Evolutionary conservation across 805 yeast genomes (phyloP).

Genomic region (Metschnikowia cubensis): DNA sequence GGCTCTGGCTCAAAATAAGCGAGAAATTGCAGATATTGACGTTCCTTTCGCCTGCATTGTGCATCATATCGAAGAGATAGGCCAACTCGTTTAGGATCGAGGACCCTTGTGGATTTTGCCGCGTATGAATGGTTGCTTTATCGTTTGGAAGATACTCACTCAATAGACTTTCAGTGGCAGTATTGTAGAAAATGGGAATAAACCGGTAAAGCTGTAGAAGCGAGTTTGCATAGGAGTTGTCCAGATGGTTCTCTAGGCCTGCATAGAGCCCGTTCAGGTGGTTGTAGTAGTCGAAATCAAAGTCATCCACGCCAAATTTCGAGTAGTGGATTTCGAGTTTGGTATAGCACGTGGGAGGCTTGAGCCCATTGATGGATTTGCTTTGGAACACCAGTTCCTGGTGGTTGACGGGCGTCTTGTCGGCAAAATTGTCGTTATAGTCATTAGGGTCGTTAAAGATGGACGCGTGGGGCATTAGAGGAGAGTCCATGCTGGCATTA

Average conservation of each 20-base stretch:
- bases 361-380: conserved; percentile 22
- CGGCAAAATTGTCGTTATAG: conserved; percentile 11
- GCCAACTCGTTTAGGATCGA: conserved; percentile 80
- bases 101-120: conserved; percentile 37
- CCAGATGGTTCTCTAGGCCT: conserved; percentile 86
- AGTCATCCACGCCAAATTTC: conserved; percentile 88
- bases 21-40: conserved; percentile 81
- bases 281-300: conserved; percentile 85
- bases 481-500: conserved; percentile 8
- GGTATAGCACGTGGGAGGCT: conserved; percentile 66
- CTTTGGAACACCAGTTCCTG: conserved; percentile 20
- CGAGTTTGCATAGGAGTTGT: conserved; percentile 69
- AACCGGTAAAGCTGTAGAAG: conserved; percentile 76
- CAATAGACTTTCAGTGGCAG: conserved; percentile 53
- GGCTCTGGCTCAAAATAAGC: conserved; percentile 29
- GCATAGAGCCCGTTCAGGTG: conserved; percentile 53
- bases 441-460: conserved; percentile 11
- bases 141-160: conserved; percentile 42
- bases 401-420: conserved; percentile 3
- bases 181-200: conserved; percentile 68
- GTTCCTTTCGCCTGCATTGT: conserved; percentile 64
- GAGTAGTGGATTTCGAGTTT: conserved; percentile 77
- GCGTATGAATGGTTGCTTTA: conserved; percentile 25
- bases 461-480: conserved; percentile 8
- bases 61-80: conserved; percentile 86